Conservation (phyloP, 176 grass and related monocot species). For the Carex scoparia region DNA sequence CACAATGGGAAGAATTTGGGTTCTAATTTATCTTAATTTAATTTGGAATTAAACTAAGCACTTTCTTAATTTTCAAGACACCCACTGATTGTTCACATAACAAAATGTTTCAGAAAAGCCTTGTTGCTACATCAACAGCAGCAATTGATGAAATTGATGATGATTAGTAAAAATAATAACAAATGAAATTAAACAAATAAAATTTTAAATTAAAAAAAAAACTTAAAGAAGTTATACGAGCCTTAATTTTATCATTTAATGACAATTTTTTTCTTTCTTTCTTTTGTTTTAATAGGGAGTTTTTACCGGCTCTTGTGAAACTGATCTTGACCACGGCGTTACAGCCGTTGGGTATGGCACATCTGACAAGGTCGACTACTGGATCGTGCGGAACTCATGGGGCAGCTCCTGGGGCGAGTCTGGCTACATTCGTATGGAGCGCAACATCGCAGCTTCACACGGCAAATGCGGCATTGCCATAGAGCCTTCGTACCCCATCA, state of each 20-base stretch:
- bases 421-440: slow-evolving; percentile 43
- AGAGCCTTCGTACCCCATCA: slow-evolving; percentile 42
- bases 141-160: not conserved
- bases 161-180: not conserved
- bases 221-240: not conserved
- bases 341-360: slow-evolving; percentile 41
- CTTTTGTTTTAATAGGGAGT: not conserved
- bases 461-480: slow-evolving; percentile 47
- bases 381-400: slow-evolving; percentile 70
- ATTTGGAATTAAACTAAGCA: not conserved
- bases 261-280: not conserved
- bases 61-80: not conserved
- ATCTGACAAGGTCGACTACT: slow-evolving; percentile 31
- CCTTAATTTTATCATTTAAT: not conserved
- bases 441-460: slow-evolving; percentile 6
- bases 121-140: not conserved
- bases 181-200: not conserved
- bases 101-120: not conserved
- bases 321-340: slow-evolving; percentile 41
- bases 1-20: not conserved
- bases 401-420: slow-evolving; percentile 43
- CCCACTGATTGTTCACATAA: not conserved
- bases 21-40: not conserved
- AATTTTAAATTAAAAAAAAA: not conserved
- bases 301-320: slow-evolving; percentile 20